Base-by-base conservation (phyloP, 495 filamentous ascomycete genomes). In the Darksidea phi region DNA sequence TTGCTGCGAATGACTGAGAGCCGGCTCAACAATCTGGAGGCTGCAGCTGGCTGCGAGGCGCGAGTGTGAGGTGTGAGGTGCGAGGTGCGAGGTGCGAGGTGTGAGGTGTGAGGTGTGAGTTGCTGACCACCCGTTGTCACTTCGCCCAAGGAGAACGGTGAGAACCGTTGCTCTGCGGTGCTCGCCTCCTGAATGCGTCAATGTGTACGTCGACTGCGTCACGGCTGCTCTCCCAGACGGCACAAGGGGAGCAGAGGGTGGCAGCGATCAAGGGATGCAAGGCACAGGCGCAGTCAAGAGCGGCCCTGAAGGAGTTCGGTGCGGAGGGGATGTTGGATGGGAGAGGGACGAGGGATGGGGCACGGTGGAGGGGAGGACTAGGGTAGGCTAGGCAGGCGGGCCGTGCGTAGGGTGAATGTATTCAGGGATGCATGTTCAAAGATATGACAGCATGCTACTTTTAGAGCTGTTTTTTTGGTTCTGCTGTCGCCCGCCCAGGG, bases 401-500 rank as follows among this genome's bases (percentile, higher is more conserved):
- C 53, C 54, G 60, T 63, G 60, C 60, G 48, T 47, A 50, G 47
- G 45, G 60, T 63, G 60, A 63, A 63, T 63, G 60, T 63, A 48
- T n/a, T 49, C 52, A 55, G 45, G 59, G 59, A 62, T 62, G 25
- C 50, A 42, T 57, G 32, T 18, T 45, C 45, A 20, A 57, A 49
- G 28, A 26, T 48, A 63, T 54, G 50, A 53, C 52, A 51, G 48
- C 59, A 56, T 54, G 52, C 60, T 63, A 63, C 53, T 57, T 63
- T 63, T 63, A 63, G 60, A 53, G 38, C 54, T 8, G 32, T 41
- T 43, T n/a, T 32, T 21, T 25, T 59, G 34, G 11, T 26, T 17
- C 32, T 58, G 42, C 45, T 54, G 32, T 54, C 36, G 32, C 11
- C 17, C 28, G 41, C 41, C 57, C 58, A 52, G 59, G 45, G 43